A percentile compares a stretch with the other conserved stretches of the same genome.
These are phyloP conservation scores for Kwoniella pini DNA, from an alignment of 768 basidiomycete species.

Conservation along the genomic window DNA sequence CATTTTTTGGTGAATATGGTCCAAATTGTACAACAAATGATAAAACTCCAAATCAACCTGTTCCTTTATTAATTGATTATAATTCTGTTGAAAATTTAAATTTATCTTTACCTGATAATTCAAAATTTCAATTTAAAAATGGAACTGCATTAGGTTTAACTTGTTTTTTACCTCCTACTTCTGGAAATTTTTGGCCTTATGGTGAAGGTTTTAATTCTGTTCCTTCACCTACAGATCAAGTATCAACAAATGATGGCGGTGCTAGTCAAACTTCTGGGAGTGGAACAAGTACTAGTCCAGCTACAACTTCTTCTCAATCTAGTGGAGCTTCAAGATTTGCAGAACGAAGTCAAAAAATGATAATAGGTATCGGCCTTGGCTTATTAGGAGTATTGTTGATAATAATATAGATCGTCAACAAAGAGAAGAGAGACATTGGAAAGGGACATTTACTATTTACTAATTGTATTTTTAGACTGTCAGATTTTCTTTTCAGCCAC, in stretches of 20 bases:
- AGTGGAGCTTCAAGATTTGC: background rate
- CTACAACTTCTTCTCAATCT: background rate
- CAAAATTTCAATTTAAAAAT: slow-evolving; percentile 23
- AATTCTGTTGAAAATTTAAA: slow-evolving; percentile 30
- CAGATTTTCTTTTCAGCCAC: too few relatives aligned
- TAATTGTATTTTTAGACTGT: too few relatives aligned
- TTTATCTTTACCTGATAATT: slow-evolving; percentile 21
- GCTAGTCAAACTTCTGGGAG: background rate
- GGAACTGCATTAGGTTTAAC: slow-evolving; percentile 41
- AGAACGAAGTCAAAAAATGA: background rate
- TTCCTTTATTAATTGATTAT: slow-evolving; percentile 28
- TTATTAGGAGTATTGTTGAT: background rate
- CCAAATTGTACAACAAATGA: slow-evolving; percentile 38
- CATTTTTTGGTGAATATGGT: slow-evolving; percentile 38
- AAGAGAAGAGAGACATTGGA: background rate
- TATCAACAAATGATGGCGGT: background rate
- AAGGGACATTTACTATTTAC: too few relatives aligned
- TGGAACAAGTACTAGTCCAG: too few relatives aligned
- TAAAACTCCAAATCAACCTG: slow-evolving; percentile 35
- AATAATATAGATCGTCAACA: background rate
- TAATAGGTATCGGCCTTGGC: background rate
- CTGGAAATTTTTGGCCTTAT: slow-evolving; percentile 35
- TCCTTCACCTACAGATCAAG: background rate
- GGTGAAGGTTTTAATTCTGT: slow-evolving; percentile 23
- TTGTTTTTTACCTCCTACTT: slow-evolving; percentile 33